Evolutionary conservation across 805 yeast species (phyloP).

Genomic region (Blastobotrys americana): DNA sequence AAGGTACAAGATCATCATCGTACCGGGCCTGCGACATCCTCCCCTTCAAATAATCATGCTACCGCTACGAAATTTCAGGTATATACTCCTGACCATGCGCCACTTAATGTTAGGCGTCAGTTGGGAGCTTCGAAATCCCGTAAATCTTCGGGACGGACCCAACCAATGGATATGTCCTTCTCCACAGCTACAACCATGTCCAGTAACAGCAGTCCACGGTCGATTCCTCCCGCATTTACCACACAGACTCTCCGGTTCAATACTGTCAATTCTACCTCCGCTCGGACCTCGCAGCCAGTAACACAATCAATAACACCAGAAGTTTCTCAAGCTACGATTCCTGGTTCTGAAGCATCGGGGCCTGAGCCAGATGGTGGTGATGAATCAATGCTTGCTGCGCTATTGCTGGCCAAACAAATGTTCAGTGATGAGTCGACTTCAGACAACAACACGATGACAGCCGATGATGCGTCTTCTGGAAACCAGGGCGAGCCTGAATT

Average conservation of each 20-base stretch:
- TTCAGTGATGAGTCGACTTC: constrained; percentile 17
- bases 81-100: constrained; percentile 4
- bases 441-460: constrained; percentile 4
- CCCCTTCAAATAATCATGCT: background rate
- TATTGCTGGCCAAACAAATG: constrained; percentile 31
- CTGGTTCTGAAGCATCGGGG: background rate
- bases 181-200: too few species aligned
- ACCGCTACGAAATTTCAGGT: constrained; percentile 6
- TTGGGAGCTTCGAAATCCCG: too few species aligned
- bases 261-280: background rate
- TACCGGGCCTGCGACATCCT: background rate
- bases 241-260: background rate
- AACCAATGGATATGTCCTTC: too few species aligned
- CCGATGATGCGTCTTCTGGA: constrained; percentile 6
- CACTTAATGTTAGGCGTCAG: background rate
- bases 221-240: background rate
- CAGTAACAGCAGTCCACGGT: too few species aligned
- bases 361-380: constrained; percentile 6
- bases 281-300: background rate
- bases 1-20: constrained; percentile 5
- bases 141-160: too few species aligned
- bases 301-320: too few species aligned
- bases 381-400: constrained; percentile 27
- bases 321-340: too few species aligned
- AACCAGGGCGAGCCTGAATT: constrained; percentile 4